Evolutionary conservation across 768 basidiomycete species (phyloP).

Genomic region (Suillus subaureus): DNA sequence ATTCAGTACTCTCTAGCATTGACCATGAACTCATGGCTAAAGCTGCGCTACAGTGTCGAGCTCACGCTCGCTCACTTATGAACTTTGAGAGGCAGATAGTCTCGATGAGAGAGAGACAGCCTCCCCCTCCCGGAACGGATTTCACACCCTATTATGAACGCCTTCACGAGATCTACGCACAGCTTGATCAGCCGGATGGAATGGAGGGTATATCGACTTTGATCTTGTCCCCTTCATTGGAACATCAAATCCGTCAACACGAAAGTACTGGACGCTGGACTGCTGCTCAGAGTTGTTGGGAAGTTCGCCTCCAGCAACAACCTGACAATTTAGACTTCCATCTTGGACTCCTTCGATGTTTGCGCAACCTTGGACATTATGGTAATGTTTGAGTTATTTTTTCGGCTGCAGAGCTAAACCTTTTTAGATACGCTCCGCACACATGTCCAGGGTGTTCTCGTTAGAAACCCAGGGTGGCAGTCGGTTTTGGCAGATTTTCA

Average conservation of each 20-base stretch:
- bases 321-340: constrained; percentile 91
- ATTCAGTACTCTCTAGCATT: constrained; percentile 81
- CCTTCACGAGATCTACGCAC: constrained; percentile 93
- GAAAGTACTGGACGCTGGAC: constrained; percentile 98
- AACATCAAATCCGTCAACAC: constrained; percentile 97
- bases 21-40: constrained; percentile 88
- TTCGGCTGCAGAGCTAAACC: constrained; percentile 10
- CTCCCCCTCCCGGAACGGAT: constrained; percentile 48
- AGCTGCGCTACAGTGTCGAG: constrained; percentile 93
- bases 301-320: constrained; percentile 86
- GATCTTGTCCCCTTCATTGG: constrained; percentile 85
- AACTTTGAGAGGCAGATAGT: constrained; percentile 88
- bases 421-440: constrained; percentile 86
- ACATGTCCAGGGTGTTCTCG: constrained; percentile 89
- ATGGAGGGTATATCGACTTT: constrained; percentile 96
- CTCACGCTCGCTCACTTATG: constrained; percentile 92
- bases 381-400: constrained; percentile 48
- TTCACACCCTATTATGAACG: constrained; percentile 68
- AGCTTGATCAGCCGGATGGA: constrained; percentile 96
- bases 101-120: constrained; percentile 43
- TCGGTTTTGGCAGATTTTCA: constrained; percentile 77
- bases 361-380: constrained; percentile 95
- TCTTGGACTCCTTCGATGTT: constrained; percentile 85
- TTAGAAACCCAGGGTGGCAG: constrained; percentile 85
- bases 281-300: constrained; percentile 99